Percentiles rank a stretch among this genome's conserved stretches.
These are phyloP conservation scores for Aspergillus sp. DNA, from an alignment of 2,329 filamentous ascomycete genomes.

Conservation along the genomic window DNA sequence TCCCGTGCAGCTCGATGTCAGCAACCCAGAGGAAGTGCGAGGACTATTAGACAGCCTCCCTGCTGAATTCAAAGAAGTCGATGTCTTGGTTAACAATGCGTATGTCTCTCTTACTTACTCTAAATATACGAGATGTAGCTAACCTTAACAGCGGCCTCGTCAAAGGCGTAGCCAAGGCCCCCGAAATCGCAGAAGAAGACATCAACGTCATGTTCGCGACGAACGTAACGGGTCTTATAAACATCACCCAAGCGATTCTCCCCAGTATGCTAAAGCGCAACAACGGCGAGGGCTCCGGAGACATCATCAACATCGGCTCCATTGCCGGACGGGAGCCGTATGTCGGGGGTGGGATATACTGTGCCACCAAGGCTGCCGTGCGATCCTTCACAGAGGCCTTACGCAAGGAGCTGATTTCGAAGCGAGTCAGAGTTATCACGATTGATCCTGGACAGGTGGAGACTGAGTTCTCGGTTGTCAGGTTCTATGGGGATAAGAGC, in stretches of 20 bases:
- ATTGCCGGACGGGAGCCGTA: slow-evolving; percentile 11
- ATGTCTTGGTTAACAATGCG: slow-evolving; percentile 3
- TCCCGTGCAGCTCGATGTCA: not conserved
- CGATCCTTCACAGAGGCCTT: slow-evolving; percentile 2
- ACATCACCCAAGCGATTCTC: not conserved
- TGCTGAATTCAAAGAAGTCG: not conserved
- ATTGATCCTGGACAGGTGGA: slow-evolving; percentile 7
- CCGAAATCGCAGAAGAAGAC: not conserved
- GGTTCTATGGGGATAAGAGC: slow-evolving; percentile 3
- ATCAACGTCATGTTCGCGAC: slow-evolving; percentile 2
- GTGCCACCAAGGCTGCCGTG: slow-evolving; percentile 7
- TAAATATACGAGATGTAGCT: not conserved
- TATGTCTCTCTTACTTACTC: not conserved
- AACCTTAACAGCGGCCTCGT: not conserved
- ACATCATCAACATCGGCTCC: slow-evolving; percentile 11
- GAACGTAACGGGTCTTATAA: slow-evolving; percentile 1
- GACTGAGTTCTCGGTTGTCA: slow-evolving; percentile 9
- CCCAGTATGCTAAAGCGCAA: slow-evolving; percentile 1
- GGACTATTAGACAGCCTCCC: not conserved
- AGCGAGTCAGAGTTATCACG: not conserved
- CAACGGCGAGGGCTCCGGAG: not conserved
- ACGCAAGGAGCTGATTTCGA: slow-evolving; percentile 5
- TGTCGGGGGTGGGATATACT: slow-evolving; percentile 6
- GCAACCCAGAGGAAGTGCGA: not conserved
- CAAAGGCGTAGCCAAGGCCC: slow-evolving; percentile 1